A percentile compares a stretch with the other conserved stretches of the same genome.
Evolutionary conservation across 2,329 filamentous ascomycete genomes (phyloP).

Genomic region (Stagonosporopsis cucurbitacearum): DNA sequence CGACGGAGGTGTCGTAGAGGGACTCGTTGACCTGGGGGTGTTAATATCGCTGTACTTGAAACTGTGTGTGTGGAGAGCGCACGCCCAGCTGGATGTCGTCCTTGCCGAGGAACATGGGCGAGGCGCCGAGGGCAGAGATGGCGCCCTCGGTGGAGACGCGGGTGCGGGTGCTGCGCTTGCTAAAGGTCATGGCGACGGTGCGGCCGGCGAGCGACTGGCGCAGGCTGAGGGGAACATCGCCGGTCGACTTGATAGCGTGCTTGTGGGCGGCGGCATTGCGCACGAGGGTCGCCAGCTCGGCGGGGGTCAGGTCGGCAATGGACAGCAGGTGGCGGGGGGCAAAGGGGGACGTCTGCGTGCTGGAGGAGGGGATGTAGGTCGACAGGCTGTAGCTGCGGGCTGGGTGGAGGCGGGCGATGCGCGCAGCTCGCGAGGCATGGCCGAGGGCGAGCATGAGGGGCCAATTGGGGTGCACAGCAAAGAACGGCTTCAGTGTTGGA

Average conservation of each 20-base stretch:
- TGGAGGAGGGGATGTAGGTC: slow-evolving; percentile 37
- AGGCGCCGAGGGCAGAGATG: slow-evolving; percentile 84
- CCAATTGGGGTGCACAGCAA: too few relatives aligned
- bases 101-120: slow-evolving; percentile 95
- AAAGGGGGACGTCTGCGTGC: slow-evolving; percentile 60
- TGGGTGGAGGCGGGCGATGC: slow-evolving; percentile 28
- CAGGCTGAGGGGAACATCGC: slow-evolving; percentile 65
- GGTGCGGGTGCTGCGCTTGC: slow-evolving; percentile 91
- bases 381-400: slow-evolving; percentile 41
- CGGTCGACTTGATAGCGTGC: slow-evolving; percentile 71
- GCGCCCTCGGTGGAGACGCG: slow-evolving; percentile 93
- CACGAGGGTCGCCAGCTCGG: slow-evolving; percentile 82
- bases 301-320: slow-evolving; percentile 81
- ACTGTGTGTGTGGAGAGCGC: too few relatives aligned
- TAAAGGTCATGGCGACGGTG: slow-evolving; percentile 95
- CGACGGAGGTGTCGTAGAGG: slow-evolving; percentile 86
- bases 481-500: too few relatives aligned
- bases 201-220: slow-evolving; percentile 71
- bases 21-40: slow-evolving; percentile 79
- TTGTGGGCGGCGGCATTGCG: slow-evolving; percentile 83
- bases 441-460: slow-evolving; percentile 44
- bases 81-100: slow-evolving; percentile 96
- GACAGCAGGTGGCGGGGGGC: slow-evolving; percentile 87
- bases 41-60: too few relatives aligned
- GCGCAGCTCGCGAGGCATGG: slow-evolving; percentile 36